These are phyloP conservation scores for Ogataea ramenticola DNA, from an alignment of 805 yeast species.

Conservation along the genomic window DNA sequence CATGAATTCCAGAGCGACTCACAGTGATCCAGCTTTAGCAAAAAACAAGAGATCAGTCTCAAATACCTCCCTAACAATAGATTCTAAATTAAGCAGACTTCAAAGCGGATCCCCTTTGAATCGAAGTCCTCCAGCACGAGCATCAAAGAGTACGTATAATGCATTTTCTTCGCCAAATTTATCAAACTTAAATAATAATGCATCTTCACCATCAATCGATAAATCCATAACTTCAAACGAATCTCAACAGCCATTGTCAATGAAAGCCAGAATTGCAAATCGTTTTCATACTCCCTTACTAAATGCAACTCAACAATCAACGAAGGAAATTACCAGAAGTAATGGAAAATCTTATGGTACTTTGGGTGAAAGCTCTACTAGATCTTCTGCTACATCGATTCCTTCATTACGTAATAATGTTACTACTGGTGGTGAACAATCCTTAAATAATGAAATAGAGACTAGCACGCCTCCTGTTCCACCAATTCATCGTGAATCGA, in stretches of 20 bases:
- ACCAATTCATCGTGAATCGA: neutral
- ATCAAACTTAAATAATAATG: neutral
- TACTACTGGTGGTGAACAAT: neutral
- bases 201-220: neutral
- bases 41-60: neutral
- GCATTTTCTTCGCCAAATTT: slow-evolving; percentile 7
- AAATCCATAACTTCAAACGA: neutral
- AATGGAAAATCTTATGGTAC: slow-evolving; percentile 1
- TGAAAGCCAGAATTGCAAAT: too few species aligned
- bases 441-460: neutral
- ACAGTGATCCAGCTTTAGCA: neutral
- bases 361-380: neutral
- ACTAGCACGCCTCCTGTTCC: neutral
- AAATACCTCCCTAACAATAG: slow-evolving; percentile 3
- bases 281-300: too few species aligned
- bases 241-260: neutral
- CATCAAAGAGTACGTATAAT: neutral
- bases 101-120: too few species aligned
- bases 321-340: neutral
- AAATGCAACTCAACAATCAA: neutral
- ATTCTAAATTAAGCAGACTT: slow-evolving; percentile 1
- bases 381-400: neutral
- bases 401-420: too few species aligned
- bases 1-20: neutral
- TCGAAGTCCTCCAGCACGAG: too few species aligned